Evolutionary conservation across 495 filamentous ascomycete species (phyloP).

Genomic region (Acidomyces sp.): DNA sequence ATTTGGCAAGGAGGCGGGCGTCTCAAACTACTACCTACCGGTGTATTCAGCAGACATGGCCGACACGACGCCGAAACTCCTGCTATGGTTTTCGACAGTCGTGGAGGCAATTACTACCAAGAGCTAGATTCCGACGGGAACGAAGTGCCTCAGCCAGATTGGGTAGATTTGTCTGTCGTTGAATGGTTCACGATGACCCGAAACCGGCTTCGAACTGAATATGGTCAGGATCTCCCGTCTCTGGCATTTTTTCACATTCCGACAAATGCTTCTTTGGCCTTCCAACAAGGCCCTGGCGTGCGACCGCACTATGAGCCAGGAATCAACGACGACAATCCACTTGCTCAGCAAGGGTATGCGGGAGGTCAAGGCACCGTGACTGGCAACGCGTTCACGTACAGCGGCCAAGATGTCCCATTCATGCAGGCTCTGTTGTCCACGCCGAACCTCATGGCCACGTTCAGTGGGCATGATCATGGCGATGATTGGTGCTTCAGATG

Average conservation of each 20-base stretch:
- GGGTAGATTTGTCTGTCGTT: conserved; percentile 37
- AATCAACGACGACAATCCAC: conserved; percentile 48
- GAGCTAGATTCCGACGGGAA: conserved; percentile 24
- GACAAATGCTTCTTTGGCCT: conserved; percentile 39
- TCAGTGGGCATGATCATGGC: conserved; percentile 60
- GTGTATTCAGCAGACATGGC: conserved; percentile 31
- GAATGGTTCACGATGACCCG: conserved; percentile 47
- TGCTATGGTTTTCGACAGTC: conserved; percentile 71
- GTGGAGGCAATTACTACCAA: conserved; percentile 46
- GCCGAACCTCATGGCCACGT: conserved; percentile 46
- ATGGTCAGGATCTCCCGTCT: conserved; percentile 41
- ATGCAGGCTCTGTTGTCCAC: conserved; percentile 49
- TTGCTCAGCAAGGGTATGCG: conserved; percentile 39
- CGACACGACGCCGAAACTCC: conserved; percentile 30
- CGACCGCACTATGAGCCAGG: conserved; percentile 40
- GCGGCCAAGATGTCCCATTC: conserved; percentile 47
- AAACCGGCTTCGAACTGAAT: conserved; percentile 30
- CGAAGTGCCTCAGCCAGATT: conserved; percentile 28
- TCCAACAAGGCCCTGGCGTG: conserved; percentile 30
- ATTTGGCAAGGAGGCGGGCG: conserved; percentile 36
- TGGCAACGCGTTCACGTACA: conserved; percentile 22
- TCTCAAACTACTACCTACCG: conserved; percentile 57
- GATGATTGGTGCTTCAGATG: conserved; percentile 50
- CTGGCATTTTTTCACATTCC: conserved; percentile 67
- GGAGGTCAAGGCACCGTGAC: conserved; percentile 8